Evolutionary conservation across 371 early-diverging fungal genomes (phyloP).

Genomic region (Dipsacomyces acuminosporus): DNA sequence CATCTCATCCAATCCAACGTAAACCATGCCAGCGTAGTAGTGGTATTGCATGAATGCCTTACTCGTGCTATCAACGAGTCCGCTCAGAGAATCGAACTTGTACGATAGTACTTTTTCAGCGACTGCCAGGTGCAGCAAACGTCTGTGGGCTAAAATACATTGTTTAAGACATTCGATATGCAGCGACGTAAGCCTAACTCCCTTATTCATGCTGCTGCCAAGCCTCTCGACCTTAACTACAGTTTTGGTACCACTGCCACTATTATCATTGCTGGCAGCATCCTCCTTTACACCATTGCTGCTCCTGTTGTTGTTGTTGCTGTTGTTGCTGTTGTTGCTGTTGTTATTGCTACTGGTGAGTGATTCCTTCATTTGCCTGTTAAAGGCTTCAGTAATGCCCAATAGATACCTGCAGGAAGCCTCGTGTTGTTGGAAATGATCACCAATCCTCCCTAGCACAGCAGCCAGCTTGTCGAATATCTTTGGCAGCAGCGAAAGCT

Average conservation of each 20-base stretch:
- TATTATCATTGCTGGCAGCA: no score
- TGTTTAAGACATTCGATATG: conserved; percentile 30
- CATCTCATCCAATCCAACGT: conserved; percentile 8
- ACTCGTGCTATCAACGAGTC: background rate
- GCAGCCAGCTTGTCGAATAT: background rate
- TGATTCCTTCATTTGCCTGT: background rate
- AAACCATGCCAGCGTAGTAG: conserved; percentile 38
- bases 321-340: no score
- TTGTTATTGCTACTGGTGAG: no score
- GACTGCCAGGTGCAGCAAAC: conserved; percentile 15
- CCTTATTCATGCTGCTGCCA: conserved; percentile 6
- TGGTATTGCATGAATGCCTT: conserved; percentile 25
- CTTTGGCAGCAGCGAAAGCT: background rate
- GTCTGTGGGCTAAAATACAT: conserved; percentile 22
- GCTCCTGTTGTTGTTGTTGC: background rate
- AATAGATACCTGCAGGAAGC: background rate
- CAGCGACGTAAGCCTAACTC: conserved; percentile 30
- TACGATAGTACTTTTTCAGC: conserved; percentile 1
- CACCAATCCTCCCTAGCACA: background rate
- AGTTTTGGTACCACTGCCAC: no score
- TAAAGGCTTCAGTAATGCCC: background rate
- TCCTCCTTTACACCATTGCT: background rate
- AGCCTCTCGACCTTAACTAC: conserved; percentile 4
- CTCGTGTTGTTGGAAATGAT: background rate
- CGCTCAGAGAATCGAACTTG: conserved; percentile 22